Conservation (phyloP, 1,139 yeast species). For the Kurtzmaniella quercitrusa region DNA sequence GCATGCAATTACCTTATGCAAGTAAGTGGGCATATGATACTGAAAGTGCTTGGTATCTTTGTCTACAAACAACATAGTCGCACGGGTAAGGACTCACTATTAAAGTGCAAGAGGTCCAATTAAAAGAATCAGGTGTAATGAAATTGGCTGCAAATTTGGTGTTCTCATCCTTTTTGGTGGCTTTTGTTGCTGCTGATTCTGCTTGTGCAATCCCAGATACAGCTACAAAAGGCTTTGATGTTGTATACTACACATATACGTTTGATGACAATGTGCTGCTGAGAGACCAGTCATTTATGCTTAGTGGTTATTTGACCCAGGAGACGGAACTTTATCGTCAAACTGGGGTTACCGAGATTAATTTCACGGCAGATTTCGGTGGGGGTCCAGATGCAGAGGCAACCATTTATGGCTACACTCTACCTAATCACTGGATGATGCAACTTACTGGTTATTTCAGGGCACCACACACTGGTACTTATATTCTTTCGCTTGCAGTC, state of each 20-base stretch:
- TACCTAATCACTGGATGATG: background rate
- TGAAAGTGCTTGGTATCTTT: no score
- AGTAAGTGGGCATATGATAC: no score
- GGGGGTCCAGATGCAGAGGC: background rate
- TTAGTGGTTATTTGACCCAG: background rate
- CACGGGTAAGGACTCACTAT: background rate
- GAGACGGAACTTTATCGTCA: background rate
- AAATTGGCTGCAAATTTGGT: background rate
- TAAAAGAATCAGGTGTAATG: background rate
- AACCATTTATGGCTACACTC: background rate
- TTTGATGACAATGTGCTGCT: background rate
- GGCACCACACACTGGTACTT: background rate
- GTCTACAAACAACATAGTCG: background rate
- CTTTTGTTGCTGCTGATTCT: background rate
- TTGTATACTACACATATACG: background rate
- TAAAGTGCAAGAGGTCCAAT: background rate
- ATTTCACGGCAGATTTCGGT: background rate
- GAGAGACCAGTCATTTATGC: background rate
- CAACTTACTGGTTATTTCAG: constrained; percentile 1
- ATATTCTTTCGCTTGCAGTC: constrained; percentile 11
- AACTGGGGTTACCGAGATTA: constrained; percentile 3
- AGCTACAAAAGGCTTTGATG: background rate
- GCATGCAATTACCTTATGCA: no score
- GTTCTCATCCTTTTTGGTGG: background rate
- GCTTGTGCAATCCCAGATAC: background rate